Percentiles rank a stretch among this genome's conserved stretches.
Evolutionary conservation across 495 filamentous ascomycete species (phyloP).

Genomic region (Collariella sp.): DNA sequence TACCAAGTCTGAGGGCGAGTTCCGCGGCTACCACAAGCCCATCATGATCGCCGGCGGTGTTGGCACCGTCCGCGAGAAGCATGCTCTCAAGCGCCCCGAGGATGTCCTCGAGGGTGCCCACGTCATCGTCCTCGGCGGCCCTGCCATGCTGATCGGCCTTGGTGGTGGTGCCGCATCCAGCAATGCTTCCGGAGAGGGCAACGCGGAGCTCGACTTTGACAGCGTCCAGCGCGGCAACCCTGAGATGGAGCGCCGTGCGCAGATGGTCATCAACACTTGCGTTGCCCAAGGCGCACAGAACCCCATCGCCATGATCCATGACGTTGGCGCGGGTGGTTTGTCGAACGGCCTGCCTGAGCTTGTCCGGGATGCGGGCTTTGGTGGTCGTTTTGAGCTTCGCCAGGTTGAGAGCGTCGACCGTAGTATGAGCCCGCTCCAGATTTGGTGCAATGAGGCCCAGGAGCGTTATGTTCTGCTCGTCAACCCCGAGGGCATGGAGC

Average conservation of each 20-base stretch:
- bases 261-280: constrained; percentile 95
- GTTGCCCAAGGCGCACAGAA: constrained; percentile 70
- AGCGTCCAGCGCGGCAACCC: constrained; percentile 93
- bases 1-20: constrained; percentile 43
- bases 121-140: constrained; percentile 87
- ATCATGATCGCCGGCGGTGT: constrained; percentile 98
- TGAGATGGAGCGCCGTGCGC: constrained; percentile 87
- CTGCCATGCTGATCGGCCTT: constrained; percentile 94
- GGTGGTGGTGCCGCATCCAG: constrained; percentile 93
- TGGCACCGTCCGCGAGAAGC: constrained; percentile 88
- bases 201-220: constrained; percentile 86
- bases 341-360: constrained; percentile 85
- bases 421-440: constrained; percentile 89
- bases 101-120: constrained; percentile 75
- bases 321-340: constrained; percentile 90
- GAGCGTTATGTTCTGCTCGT: constrained; percentile 89
- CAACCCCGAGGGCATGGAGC: constrained; percentile 66
- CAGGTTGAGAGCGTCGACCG: constrained; percentile 83
- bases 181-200: constrained; percentile 78
- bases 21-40: constrained; percentile 92
- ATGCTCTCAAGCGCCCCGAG: constrained; percentile 72
- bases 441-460: constrained; percentile 96
- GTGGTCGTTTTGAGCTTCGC: constrained; percentile 82
- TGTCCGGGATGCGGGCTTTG: constrained; percentile 81
- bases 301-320: constrained; percentile 93